Evolutionary conservation across 2,329 filamentous ascomycete genomes (phyloP), one percentile per base, ranked within the genome.

Genomic region (Mycogone perniciosa): DNA sequence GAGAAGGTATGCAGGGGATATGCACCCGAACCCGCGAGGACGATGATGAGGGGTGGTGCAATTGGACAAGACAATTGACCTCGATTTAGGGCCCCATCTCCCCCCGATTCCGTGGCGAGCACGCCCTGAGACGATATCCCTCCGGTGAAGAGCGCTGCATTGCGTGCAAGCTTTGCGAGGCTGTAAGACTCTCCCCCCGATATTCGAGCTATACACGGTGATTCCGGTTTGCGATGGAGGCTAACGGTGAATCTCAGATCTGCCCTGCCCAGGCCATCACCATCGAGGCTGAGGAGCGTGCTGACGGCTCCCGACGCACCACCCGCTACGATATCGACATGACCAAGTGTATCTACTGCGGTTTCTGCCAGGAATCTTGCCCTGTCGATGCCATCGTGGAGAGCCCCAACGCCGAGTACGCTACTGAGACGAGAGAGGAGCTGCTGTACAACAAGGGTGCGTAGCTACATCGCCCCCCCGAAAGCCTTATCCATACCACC

Each of bases 341-440:
- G 93, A 97, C 93, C 66, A 99, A 99, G 81, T 99, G 93, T 77
- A 99, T 99, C 73, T 99, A 97, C 83, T 97, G 93, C 71, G 93
- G 93, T 46, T 95, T 95, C 76, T 97, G 93, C 82, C 92, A 96
- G 77, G 93, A 99, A 78, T 95, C 89, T 59, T 99, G 93, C 76
- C 93, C 93, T 41, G 93, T 99, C 50, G 93, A 99, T 73, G 93
- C 93, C 54, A 99, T 81, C 59, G 80, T 83, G 50, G 80, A 82
- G 70, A 79, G 75, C 44, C 80, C 80, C 59, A 82, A 82, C 60
- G 78, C 79, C 60, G 80, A 83, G 67, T 82, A 83, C 61, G 74
- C 79, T 39, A 82, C 80, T 37, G 80, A 82, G 73, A 82, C 80
- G 57, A 84, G 92, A 67, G 92, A 99, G 73, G 92, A 97, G 77